Conservation (phyloP, 1,284 basidiomycete species). For the Heterobasidion parviporum region DNA sequence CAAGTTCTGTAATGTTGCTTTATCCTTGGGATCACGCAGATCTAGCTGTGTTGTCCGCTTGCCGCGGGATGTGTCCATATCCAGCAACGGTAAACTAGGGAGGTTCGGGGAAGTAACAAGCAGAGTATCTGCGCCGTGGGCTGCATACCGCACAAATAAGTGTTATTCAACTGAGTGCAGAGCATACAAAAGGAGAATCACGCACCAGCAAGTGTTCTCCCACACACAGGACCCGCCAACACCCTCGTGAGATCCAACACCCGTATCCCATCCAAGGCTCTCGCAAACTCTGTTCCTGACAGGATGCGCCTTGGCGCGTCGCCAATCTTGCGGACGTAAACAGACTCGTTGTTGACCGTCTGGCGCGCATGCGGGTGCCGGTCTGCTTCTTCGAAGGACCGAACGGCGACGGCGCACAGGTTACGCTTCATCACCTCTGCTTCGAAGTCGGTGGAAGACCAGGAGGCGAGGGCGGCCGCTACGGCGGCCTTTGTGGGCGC, state of each 20-base stretch:
- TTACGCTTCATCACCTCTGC: slow-evolving; percentile 33
- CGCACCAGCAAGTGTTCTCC: slow-evolving; percentile 47
- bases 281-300: slow-evolving; percentile 2
- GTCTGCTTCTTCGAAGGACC: slow-evolving; percentile 46
- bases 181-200: not conserved
- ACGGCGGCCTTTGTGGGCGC: slow-evolving; percentile 30
- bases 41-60: slow-evolving; percentile 62
- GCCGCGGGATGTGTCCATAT: slow-evolving; percentile 56
- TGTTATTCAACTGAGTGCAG: not conserved
- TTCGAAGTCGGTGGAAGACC: slow-evolving; percentile 47
- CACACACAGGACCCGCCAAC: slow-evolving; percentile 50
- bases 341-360: slow-evolving; percentile 29
- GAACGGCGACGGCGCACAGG: slow-evolving; percentile 47
- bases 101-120: slow-evolving; percentile 48
- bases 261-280: slow-evolving; percentile 40
- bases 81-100: slow-evolving; percentile 45
- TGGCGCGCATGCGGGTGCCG: slow-evolving; percentile 37
- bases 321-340: slow-evolving; percentile 37
- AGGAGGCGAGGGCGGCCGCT: slow-evolving; percentile 29
- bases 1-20: slow-evolving; percentile 17
- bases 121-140: slow-evolving; percentile 56
- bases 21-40: slow-evolving; percentile 17
- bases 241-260: slow-evolving; percentile 54
- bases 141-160: slow-evolving; percentile 19
- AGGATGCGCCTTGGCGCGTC: slow-evolving; percentile 34